Evolutionary conservation across 2,329 filamentous ascomycete species (phyloP).

Genomic region (Bipolaris oryzae): DNA sequence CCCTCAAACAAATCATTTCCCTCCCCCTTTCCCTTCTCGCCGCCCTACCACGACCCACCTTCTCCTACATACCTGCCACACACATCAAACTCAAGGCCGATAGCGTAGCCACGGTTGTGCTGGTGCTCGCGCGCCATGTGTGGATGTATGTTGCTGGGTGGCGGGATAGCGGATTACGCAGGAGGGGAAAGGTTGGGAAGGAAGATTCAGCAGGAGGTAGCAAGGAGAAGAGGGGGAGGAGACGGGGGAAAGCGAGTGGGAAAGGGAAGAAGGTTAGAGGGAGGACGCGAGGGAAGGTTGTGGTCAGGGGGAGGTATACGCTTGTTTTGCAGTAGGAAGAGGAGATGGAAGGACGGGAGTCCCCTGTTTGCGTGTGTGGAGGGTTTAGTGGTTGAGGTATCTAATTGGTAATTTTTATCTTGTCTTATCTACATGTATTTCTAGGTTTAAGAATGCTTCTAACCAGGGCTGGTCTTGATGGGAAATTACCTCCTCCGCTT

Average conservation of each 20-base stretch:
- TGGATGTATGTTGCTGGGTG: slow-evolving; percentile 12
- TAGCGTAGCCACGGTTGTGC: slow-evolving; percentile 15
- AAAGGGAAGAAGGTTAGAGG: background rate
- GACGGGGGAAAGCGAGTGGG: too few species aligned
- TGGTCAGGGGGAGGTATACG: slow-evolving; percentile 8
- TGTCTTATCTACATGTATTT: too few species aligned
- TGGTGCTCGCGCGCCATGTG: slow-evolving; percentile 11
- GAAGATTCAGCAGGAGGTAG: background rate
- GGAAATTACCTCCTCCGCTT: too few species aligned
- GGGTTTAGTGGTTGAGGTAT: background rate
- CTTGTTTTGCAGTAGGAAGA: background rate
- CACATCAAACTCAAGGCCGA: slow-evolving; percentile 29
- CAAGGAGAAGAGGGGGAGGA: background rate
- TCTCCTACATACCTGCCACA: slow-evolving; percentile 18
- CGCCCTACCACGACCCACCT: background rate
- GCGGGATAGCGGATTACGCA: slow-evolving; percentile 1
- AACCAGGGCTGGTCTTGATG: too few species aligned
- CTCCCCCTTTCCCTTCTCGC: background rate
- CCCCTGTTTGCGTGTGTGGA: background rate
- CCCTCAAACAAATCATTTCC: background rate
- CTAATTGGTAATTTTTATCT: too few species aligned
- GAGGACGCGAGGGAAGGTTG: background rate
- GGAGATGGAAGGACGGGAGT: too few species aligned
- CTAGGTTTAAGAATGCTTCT: too few species aligned
- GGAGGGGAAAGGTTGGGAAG: background rate